Percentiles rank a stretch among this genome's conserved stretches.
Evolutionary conservation across 441 rosid genomes (phyloP).

Genomic region (Adansonia grandidieri): DNA sequence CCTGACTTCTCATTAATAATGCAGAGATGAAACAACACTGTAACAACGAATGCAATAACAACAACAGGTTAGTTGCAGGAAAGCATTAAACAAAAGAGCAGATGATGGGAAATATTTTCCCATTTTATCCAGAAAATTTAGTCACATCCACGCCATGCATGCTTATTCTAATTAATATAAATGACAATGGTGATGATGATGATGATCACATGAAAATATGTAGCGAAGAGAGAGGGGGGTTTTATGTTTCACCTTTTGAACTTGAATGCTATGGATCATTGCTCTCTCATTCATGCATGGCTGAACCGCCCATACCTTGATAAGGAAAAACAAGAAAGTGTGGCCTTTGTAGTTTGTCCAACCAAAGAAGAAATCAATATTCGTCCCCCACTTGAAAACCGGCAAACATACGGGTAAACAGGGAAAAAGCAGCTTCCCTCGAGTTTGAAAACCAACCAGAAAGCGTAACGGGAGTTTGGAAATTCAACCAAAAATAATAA

Average conservation of each 20-base stretch:
- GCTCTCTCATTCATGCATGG: conserved; percentile 37
- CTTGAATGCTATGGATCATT: conserved; percentile 25
- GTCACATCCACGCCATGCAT: conserved; percentile 44
- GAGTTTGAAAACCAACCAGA: conserved; percentile 31
- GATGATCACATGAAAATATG: conserved; percentile 24
- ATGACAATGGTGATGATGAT: background rate
- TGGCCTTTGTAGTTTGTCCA: conserved; percentile 30
- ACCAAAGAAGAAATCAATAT: conserved; percentile 31
- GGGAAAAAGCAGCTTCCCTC: conserved; percentile 30
- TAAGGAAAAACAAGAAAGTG: conserved; percentile 22
- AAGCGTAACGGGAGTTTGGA: conserved; percentile 18
- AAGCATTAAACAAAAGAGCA: conserved; percentile 31
- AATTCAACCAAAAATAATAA: background rate
- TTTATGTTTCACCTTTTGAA: conserved; percentile 27
- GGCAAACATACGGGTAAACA: conserved; percentile 40
- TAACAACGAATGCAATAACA: background rate
- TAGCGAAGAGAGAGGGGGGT: background rate
- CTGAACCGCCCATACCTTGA: conserved; percentile 37
- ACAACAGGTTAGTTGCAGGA: conserved; percentile 8
- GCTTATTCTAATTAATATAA: conserved; percentile 29
- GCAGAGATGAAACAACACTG: background rate
- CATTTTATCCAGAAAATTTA: conserved; percentile 31
- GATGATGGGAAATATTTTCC: conserved; percentile 40
- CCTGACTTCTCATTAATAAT: conserved; percentile 14
- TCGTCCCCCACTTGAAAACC: conserved; percentile 32